phyloP scores from a whole-genome alignment of 1,284 basidiomycete species.

The Ganoderma resinaceum region DNA sequence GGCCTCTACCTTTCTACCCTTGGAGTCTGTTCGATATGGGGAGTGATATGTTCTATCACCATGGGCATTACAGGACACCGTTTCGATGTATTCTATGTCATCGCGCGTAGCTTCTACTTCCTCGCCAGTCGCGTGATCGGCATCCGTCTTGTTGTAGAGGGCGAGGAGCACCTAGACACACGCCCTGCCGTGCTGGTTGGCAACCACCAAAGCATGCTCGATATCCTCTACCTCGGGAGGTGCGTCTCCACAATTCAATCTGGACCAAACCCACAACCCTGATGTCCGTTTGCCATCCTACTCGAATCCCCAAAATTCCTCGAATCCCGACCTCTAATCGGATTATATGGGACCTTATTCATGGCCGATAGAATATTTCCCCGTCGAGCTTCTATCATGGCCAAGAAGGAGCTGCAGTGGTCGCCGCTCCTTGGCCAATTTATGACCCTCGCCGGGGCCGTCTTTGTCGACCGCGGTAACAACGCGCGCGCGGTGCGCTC shows the following conservation, averaged over 20 bases:
- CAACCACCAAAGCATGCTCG: slow-evolving; percentile 96
- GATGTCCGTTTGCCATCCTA: background rate
- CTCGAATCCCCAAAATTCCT: background rate
- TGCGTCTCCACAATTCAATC: slow-evolving; percentile 44
- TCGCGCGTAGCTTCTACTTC: slow-evolving; percentile 87
- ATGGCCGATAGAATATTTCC: slow-evolving; percentile 79
- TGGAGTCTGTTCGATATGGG: slow-evolving; percentile 79
- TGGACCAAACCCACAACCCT: slow-evolving; percentile 14
- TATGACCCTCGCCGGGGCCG: slow-evolving; percentile 90
- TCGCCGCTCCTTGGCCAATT: slow-evolving; percentile 90
- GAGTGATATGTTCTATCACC: slow-evolving; percentile 74
- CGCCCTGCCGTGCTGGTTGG: slow-evolving; percentile 81
- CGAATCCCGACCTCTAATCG: background rate
- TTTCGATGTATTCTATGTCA: slow-evolving; percentile 86
- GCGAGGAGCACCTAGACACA: slow-evolving; percentile 79
- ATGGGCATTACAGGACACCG: slow-evolving; percentile 77
- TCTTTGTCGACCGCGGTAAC: slow-evolving; percentile 94
- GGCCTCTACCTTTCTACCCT: slow-evolving; percentile 80
- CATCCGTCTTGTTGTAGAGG: slow-evolving; percentile 83
- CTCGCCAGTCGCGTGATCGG: slow-evolving; percentile 74
- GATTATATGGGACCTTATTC: background rate
- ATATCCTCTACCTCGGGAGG: slow-evolving; percentile 86
- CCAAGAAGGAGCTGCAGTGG: slow-evolving; percentile 92
- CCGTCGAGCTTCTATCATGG: slow-evolving; percentile 85
- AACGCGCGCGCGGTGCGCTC: slow-evolving; percentile 79